Evolutionary conservation across 805 yeast species (phyloP).

Genomic region (Yamadazyma laniorum): DNA sequence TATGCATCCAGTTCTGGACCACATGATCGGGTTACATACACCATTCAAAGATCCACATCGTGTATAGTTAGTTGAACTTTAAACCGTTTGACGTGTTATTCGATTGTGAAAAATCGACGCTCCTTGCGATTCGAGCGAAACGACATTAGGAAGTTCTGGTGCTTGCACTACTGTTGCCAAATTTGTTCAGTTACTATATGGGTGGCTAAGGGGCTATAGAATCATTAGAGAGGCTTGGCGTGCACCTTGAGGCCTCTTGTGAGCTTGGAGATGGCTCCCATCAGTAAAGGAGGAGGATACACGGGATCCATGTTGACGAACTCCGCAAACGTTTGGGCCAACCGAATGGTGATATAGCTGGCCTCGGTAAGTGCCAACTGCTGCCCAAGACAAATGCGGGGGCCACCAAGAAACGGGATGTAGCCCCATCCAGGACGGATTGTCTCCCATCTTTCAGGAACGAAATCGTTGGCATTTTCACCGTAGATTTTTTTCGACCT

Average conservation of each 20-base stretch:
- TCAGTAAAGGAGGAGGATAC: slow-evolving; percentile 29
- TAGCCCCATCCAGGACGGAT: slow-evolving; percentile 45
- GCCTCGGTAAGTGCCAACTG: slow-evolving; percentile 59
- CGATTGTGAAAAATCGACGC: slow-evolving; percentile 2
- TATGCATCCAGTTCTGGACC: no score
- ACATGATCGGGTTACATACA: slow-evolving; percentile 19
- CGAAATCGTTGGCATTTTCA: slow-evolving; percentile 43
- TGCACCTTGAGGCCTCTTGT: slow-evolving; percentile 16
- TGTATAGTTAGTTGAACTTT: no score
- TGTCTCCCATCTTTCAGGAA: slow-evolving; percentile 50
- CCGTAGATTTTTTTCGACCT: slow-evolving; percentile 42
- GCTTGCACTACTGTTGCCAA: no score
- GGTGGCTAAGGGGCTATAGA: no score
- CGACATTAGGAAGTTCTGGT: no score
- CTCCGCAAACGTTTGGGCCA: slow-evolving; percentile 25
- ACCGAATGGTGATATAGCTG: slow-evolving; percentile 40
- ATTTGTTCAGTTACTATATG: no score
- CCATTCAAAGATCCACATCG: slow-evolving; percentile 25
- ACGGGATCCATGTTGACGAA: slow-evolving; percentile 16
- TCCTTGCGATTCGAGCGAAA: background rate
- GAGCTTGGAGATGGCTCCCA: slow-evolving; percentile 26
- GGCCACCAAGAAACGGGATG: slow-evolving; percentile 56
- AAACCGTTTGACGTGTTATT: background rate
- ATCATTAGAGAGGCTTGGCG: no score
- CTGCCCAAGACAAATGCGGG: slow-evolving; percentile 56